These are phyloP conservation scores for Tetragonia tetragonoides DNA, from an alignment of 148 eudicot species.

Conservation along the genomic window DNA sequence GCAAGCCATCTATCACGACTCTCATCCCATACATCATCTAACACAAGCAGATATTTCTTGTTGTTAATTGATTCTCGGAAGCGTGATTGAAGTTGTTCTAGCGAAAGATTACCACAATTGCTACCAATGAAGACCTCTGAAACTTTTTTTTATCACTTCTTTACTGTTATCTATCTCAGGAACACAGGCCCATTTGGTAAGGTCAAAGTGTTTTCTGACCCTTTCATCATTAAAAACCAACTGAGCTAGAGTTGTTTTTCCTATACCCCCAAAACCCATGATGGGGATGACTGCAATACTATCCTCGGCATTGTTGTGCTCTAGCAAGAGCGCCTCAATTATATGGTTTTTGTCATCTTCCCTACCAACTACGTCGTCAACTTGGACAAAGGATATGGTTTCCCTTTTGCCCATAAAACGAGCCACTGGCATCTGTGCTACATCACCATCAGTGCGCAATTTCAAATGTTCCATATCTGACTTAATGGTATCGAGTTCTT, in stretches of 20 bases:
- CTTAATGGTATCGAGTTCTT: slow-evolving; percentile 8
- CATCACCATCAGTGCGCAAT: neutral
- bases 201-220: neutral
- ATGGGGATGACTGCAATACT: slow-evolving; percentile 15
- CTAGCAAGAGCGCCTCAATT: slow-evolving; percentile 6
- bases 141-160: neutral
- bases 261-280: slow-evolving; percentile 17
- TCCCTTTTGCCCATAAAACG: slow-evolving; percentile 9
- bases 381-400: slow-evolving; percentile 10
- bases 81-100: neutral
- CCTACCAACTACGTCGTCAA: slow-evolving; percentile 4
- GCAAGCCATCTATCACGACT: neutral
- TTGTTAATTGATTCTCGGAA: neutral
- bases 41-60: neutral
- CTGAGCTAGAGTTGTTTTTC: slow-evolving; percentile 22
- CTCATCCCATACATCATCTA: neutral
- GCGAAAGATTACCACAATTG: neutral
- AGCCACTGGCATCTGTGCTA: neutral
- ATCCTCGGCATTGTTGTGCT: slow-evolving; percentile 2
- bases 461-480: slow-evolving; percentile 9
- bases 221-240: slow-evolving; percentile 8
- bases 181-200: slow-evolving; percentile 6
- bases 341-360: slow-evolving; percentile 6
- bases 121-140: neutral
- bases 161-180: slow-evolving; percentile 1